Conservation (phyloP, 1,284 basidiomycete species). For the Cutaneotrichosporon sp. region DNA sequence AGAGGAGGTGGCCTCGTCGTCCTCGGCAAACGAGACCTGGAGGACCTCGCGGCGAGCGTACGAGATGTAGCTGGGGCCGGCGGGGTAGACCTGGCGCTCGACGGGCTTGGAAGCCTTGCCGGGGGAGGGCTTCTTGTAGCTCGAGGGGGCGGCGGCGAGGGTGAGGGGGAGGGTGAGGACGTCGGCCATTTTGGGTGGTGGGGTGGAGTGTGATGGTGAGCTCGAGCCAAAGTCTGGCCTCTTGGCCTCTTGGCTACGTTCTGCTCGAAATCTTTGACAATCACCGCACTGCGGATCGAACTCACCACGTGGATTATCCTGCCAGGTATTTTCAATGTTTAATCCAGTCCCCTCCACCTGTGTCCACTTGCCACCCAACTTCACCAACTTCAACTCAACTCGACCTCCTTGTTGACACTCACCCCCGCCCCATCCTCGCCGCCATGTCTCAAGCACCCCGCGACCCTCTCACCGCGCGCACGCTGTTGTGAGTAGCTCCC, state of each 20-base stretch:
- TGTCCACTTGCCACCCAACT: slow-evolving; percentile 4
- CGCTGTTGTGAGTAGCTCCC: slow-evolving; percentile 47
- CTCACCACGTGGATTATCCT: neutral
- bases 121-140: slow-evolving; percentile 49
- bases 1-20: slow-evolving; percentile 59
- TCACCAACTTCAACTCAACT: too few species aligned
- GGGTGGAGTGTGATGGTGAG: slow-evolving; percentile 6
- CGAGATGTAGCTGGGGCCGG: slow-evolving; percentile 78
- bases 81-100: slow-evolving; percentile 66
- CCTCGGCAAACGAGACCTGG: slow-evolving; percentile 74
- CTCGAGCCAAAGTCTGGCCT: too few species aligned
- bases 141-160: slow-evolving; percentile 47
- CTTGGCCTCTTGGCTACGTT: too few species aligned
- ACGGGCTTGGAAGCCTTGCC: slow-evolving; percentile 49
- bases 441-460: slow-evolving; percentile 36
- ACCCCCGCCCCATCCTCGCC: neutral
- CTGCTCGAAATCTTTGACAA: neutral
- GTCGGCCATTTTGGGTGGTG: slow-evolving; percentile 44
- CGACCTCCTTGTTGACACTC: neutral
- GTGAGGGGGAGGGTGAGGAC: slow-evolving; percentile 50
- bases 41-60: slow-evolving; percentile 74
- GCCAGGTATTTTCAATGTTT: too few species aligned
- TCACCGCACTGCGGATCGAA: neutral
- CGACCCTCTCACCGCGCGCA: slow-evolving; percentile 44
- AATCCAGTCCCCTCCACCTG: neutral